Evolutionary conservation across 2,329 filamentous ascomycete genomes (phyloP), one percentile per base, ranked within the genome.

Genomic region (Alternaria panax): DNA sequence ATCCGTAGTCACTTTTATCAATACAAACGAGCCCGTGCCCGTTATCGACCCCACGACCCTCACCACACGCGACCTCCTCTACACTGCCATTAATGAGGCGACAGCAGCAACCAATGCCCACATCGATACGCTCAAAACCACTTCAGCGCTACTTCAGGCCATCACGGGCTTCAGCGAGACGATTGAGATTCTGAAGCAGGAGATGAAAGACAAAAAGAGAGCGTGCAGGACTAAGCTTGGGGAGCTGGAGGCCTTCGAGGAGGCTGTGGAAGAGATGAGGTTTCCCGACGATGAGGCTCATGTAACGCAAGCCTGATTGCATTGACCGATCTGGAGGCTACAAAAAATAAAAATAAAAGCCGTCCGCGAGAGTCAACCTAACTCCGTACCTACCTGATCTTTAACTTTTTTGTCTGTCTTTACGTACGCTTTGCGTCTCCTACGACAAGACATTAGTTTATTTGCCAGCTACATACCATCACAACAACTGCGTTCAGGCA

Each of bases 151-250:
- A 6, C 50, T 71, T 3, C 42, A 51, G 4, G 54, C 67, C 7
- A 47, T 71, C 0, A 46, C 56, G 5, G 67, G 64, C 1, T 63
- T 69, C 7, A 66, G 68, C 18, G 57, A 45, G 7, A 68, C 63
- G 2, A 57, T 69, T 1, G 43, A 32, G 7, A 55, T 59, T 7
- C 24, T 68, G 11, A 59, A 22, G 25, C 14, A 34, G 3, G 62
- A 71, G 22, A 67, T 68, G 46, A 2, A 53, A 22, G 58, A 40
- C 12, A 64, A 59, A 24, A 62, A 57, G 16, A 34, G 18, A 32
- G 32, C 20, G 3, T 69, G 64, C n/a, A 54, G 64, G 41, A 60
- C 46, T 16, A 62, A 58, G 41, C 9, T 64, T 28, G 42, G 1
- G 14, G 59, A 62, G 38, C 25, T 70, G 32, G 24, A 54, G 18